phyloP scores from a whole-genome alignment of 164 flowering plant genomes.

The Vitis rotundifolia region DNA sequence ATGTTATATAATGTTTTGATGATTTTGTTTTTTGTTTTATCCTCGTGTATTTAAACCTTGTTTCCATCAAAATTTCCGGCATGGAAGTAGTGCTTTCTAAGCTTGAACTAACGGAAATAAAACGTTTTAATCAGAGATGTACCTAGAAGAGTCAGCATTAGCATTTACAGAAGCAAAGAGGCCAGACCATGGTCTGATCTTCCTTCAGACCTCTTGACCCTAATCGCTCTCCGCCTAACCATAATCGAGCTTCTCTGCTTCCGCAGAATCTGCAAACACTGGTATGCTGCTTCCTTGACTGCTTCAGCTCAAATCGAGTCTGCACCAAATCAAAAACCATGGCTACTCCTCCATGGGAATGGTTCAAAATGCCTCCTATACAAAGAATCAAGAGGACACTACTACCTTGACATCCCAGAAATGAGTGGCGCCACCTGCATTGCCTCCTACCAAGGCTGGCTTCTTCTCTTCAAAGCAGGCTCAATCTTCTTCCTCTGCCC shows the following conservation, averaged over 20 bases:
- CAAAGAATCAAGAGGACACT: background rate
- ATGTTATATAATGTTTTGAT: too few species aligned
- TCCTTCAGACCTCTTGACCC: constrained; percentile 16
- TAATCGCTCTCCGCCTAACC: constrained; percentile 6
- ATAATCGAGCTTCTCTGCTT: constrained; percentile 8
- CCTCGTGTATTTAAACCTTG: too few species aligned
- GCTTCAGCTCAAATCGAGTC: constrained; percentile 17
- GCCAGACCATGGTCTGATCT: constrained; percentile 23
- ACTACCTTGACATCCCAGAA: constrained; percentile 20
- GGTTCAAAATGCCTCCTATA: constrained; percentile 1
- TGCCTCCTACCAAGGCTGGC: constrained; percentile 35
- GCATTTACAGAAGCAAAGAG: background rate
- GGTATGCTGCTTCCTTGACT: constrained; percentile 18
- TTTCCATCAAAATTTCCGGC: too few species aligned
- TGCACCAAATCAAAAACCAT: background rate
- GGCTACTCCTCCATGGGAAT: constrained; percentile 17
- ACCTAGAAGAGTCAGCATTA: background rate
- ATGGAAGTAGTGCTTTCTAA: too few species aligned
- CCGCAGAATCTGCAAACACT: constrained; percentile 23
- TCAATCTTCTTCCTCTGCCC: constrained; percentile 31
- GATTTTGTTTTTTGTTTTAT: too few species aligned
- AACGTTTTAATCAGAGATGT: background rate
- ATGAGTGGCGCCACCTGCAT: constrained; percentile 22
- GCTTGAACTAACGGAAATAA: too few species aligned
- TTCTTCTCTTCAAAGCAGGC: constrained; percentile 16